These are phyloP conservation scores for Hanseniaspora lachancei DNA, from an alignment of 805 yeast genomes.

Conservation along the genomic window DNA sequence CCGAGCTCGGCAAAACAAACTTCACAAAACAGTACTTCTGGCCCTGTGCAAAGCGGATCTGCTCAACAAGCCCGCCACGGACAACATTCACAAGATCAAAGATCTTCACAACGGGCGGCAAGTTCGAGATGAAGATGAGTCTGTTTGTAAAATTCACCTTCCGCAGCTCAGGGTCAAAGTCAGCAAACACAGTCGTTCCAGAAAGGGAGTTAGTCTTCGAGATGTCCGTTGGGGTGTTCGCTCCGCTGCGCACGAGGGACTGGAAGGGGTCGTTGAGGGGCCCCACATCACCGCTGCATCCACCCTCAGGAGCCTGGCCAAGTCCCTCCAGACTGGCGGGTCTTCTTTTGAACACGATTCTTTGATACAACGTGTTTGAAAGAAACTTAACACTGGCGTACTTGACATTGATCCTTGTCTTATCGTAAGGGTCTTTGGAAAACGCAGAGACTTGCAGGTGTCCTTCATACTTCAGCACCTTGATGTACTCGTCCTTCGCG, in stretches of 20 bases:
- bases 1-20: conserved; percentile 50
- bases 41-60: conserved; percentile 38
- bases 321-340: not conserved
- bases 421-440: not conserved
- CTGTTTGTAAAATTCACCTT: conserved; percentile 32
- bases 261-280: not conserved
- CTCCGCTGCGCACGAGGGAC: not conserved
- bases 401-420: not conserved
- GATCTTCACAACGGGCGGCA: conserved; percentile 48
- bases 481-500: not conserved
- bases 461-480: not conserved
- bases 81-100: conserved; percentile 68
- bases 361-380: not conserved
- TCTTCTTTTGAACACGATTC: not conserved
- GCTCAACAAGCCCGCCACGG: conserved; percentile 64
- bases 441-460: not conserved
- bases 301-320: not conserved
- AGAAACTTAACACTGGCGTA: not conserved
- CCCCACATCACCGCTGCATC: not conserved
- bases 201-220: not conserved
- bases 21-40: conserved; percentile 56
- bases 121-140: conserved; percentile 55
- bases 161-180: not conserved
- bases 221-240: not conserved
- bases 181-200: not conserved